Evolutionary conservation across 371 early-diverging fungal genomes (phyloP).

Genomic region (Zychaea mexicana): DNA sequence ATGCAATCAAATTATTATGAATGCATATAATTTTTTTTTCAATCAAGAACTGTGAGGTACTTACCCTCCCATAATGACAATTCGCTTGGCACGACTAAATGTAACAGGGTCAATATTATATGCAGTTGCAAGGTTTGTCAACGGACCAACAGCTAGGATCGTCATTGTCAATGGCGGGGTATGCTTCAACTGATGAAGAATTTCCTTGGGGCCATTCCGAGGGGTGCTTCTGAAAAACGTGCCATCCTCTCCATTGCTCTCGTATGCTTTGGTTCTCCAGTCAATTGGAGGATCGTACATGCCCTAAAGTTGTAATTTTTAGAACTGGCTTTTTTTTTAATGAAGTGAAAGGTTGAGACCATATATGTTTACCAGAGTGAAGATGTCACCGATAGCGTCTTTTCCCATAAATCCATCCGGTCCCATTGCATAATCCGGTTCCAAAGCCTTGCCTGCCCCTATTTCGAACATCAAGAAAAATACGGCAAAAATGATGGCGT

Average conservation of each 20-base stretch:
- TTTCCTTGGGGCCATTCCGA: slow-evolving; percentile 46
- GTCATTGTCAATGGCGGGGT: slow-evolving; percentile 51
- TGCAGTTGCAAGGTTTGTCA: slow-evolving; percentile 58
- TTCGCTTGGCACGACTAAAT: slow-evolving; percentile 45
- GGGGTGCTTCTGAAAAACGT: slow-evolving; percentile 30
- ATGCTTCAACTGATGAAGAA: slow-evolving; percentile 41
- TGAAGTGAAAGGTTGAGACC: background rate
- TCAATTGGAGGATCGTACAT: slow-evolving; percentile 22
- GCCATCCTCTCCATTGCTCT: slow-evolving; percentile 1
- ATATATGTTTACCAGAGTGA: slow-evolving; percentile 1
- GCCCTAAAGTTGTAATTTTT: background rate
- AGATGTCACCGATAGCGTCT: background rate
- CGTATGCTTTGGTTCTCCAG: slow-evolving; percentile 19
- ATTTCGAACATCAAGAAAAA: too few species aligned
- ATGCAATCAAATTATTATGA: too few species aligned
- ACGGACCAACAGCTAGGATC: slow-evolving; percentile 53
- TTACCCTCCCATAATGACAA: slow-evolving; percentile 57
- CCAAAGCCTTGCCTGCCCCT: background rate
- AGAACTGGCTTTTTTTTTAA: background rate
- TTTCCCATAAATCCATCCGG: background rate
- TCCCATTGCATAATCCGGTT: background rate
- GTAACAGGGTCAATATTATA: slow-evolving; percentile 46
- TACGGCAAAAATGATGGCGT: too few species aligned
- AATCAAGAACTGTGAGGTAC: background rate
- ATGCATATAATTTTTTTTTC: background rate